Base-by-base conservation (phyloP, 495 filamentous ascomycete genomes). In the Neurospora intermedia region DNA sequence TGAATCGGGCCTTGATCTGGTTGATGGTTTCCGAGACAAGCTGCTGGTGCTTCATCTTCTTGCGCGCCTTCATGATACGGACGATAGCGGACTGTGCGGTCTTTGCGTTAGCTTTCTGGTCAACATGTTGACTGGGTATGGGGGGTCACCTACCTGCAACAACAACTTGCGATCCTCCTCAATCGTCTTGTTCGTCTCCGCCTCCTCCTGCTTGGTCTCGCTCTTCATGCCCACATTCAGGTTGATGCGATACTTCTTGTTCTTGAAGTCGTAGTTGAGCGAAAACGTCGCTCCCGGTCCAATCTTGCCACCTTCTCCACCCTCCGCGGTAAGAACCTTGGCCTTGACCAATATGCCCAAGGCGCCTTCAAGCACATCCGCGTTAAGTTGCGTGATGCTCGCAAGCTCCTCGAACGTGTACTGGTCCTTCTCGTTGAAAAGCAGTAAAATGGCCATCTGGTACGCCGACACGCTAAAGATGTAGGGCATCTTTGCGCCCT, bases 141-240 rank as follows among this genome's bases (percentile, higher is more conserved):
- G 43, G 16, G 6, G 16, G 16, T 4, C 1, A 15, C 41, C 1
- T n/a, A 97, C 96, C 90, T 99, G 96, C 83, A 98, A 92, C 40
- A 99, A 85, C 72, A 98, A 85, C 84, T 97, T 98, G 20, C 96
- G 88, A 80, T 99, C 96, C 83, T 98, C 96, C 83, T 99, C 96
- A 75, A 99, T 97, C 16, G 94, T 99, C 87, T 99, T 99, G 83
- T 98, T 97, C 11, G 96, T 99, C 81, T 98, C 96, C 43, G 93
- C 94, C 71, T 92, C 90, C 80, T 99, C 96, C 74, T 94, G 92
- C 86, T 97, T 98, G 77, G 92, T 90, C 84, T 98, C 96, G 15
- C 92, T 91, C 83, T 97, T 96, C 83, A 97, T 94, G 69, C 89
- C 91, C 66, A 98, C 91, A 80, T 99, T 99, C 23, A 99, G 87